A percentile compares a stretch with the other conserved stretches of the same genome.
phyloP scores from a whole-genome alignment of 306 rosid species.

The Vigna mungo region DNA sequence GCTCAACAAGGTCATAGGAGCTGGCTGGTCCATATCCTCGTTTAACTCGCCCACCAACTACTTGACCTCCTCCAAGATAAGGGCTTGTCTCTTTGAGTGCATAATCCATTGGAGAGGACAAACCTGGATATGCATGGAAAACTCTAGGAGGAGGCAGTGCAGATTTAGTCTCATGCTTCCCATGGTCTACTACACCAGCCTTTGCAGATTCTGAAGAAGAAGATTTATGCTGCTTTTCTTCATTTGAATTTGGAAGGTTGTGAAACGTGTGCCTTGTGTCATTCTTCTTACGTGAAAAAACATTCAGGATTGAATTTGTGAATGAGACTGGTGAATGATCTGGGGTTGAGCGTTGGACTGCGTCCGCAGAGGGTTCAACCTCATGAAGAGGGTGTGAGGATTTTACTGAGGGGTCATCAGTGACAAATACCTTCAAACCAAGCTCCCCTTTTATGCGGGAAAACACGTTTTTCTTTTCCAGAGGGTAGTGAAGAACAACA shows the following conservation, averaged over 20 bases:
- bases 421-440: conserved; percentile 90
- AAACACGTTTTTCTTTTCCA: conserved; percentile 65
- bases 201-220: conserved; percentile 47
- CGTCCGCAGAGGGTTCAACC: conserved; percentile 51
- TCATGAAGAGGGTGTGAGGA: conserved; percentile 70
- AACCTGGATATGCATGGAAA: conserved; percentile 49
- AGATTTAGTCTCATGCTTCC: conserved; percentile 65
- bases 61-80: conserved; percentile 86
- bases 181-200: conserved; percentile 51
- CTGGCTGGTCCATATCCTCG: conserved; percentile 55
- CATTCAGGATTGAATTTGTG: conserved; percentile 48
- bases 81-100: conserved; percentile 91
- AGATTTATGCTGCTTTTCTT: conserved; percentile 48
- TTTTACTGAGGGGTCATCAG: conserved; percentile 77
- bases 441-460: conserved; percentile 88
- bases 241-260: conserved; percentile 56
- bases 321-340: conserved; percentile 51
- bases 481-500: conserved; percentile 82
- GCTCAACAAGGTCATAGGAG: conserved; percentile 92
- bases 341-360: conserved; percentile 46
- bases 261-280: conserved; percentile 70
- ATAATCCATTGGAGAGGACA: conserved; percentile 66
- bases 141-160: conserved; percentile 52
- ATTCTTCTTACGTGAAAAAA: conserved; percentile 62
- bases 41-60: conserved; percentile 75